phyloP scores from a whole-genome alignment of 2,329 filamentous ascomycete genomes.

The Exophiala phaeomuriformis region DNA sequence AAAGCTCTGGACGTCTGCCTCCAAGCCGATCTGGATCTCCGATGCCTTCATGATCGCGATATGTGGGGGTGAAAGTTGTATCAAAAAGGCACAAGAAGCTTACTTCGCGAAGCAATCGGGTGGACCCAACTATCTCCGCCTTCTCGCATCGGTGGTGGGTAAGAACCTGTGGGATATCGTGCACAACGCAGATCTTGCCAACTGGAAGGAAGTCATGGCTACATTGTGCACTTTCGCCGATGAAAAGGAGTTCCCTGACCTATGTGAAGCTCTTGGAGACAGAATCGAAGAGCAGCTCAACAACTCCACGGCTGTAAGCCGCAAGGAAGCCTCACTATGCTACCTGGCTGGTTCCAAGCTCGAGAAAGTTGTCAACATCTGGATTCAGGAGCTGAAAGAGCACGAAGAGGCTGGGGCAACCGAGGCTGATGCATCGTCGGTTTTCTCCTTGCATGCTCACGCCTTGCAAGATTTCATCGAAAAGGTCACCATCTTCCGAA shows the following conservation, averaged over 20 bases:
- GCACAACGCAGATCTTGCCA: constrained; percentile 82
- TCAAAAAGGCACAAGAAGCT: constrained; percentile 86
- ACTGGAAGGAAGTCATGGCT: constrained; percentile 97
- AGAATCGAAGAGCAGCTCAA: constrained; percentile 65
- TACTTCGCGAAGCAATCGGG: constrained; percentile 79
- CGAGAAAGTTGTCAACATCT: constrained; percentile 93
- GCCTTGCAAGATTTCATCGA: constrained; percentile 91
- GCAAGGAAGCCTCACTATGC: constrained; percentile 93
- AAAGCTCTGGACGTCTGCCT: constrained; percentile 83
- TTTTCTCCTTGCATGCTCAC: constrained; percentile 84
- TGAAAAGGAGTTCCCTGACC: constrained; percentile 81
- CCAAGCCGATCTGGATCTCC: constrained; percentile 78
- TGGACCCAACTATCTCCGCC: constrained; percentile 82
- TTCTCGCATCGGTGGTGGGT: constrained; percentile 82
- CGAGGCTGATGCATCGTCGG: constrained; percentile 62
- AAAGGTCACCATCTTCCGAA: constrained; percentile 94
- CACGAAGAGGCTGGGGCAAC: constrained; percentile 68
- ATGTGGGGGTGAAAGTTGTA: constrained; percentile 84
- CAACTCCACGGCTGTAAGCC: constrained; percentile 47
- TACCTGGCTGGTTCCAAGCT: constrained; percentile 92
- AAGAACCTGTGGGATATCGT: constrained; percentile 99
- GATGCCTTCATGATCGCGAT: constrained; percentile 98
- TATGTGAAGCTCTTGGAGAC: constrained; percentile 92
- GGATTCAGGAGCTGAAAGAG: constrained; percentile 83
- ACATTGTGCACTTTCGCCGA: constrained; percentile 93